These are phyloP conservation scores for Exophiala viscosa DNA, from an alignment of 2,329 filamentous ascomycete genomes.

Conservation along the genomic window DNA sequence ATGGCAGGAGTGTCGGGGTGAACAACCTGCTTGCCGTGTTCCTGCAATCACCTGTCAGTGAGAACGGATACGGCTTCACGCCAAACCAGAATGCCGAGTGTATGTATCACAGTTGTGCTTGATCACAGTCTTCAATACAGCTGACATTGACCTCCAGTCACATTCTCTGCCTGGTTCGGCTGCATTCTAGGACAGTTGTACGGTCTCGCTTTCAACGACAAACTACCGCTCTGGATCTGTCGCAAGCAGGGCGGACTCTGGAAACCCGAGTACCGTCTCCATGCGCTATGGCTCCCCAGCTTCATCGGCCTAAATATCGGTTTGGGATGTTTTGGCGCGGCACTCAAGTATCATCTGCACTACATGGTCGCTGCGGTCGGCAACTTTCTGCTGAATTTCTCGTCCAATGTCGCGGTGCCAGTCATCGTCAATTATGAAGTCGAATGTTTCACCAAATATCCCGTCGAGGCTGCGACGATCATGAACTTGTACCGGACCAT, in stretches of 20 bases:
- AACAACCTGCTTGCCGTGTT: slow-evolving; percentile 38
- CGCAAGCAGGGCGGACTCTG: slow-evolving; percentile 32
- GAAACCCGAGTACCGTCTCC: slow-evolving; percentile 36
- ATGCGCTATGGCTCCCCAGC: slow-evolving; percentile 31
- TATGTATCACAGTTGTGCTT: not conserved
- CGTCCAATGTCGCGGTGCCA: slow-evolving; percentile 33
- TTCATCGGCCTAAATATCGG: slow-evolving; percentile 32
- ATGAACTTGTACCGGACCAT: slow-evolving; percentile 36
- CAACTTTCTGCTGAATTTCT: slow-evolving; percentile 41
- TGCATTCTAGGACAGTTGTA: slow-evolving; percentile 37
- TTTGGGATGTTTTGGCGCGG: slow-evolving; percentile 37
- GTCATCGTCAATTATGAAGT: slow-evolving; percentile 33
- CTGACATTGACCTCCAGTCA: slow-evolving; percentile 21
- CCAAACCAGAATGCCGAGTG: slow-evolving; percentile 39
- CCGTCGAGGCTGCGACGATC: slow-evolving; percentile 36
- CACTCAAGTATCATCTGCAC: slow-evolving; percentile 40
- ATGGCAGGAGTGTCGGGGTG: slow-evolving; percentile 10
- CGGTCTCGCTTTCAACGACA: slow-evolving; percentile 35
- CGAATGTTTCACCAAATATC: slow-evolving; percentile 36
- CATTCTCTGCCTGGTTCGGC: slow-evolving; percentile 42
- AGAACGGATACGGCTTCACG: slow-evolving; percentile 44
- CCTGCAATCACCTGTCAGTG: slow-evolving; percentile 36
- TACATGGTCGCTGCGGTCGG: slow-evolving; percentile 41
- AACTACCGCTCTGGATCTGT: slow-evolving; percentile 37
- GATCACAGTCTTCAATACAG: not conserved